These are phyloP conservation scores for Eustoma russellianum DNA, from an alignment of 257 asterid species.

Conservation along the genomic window DNA sequence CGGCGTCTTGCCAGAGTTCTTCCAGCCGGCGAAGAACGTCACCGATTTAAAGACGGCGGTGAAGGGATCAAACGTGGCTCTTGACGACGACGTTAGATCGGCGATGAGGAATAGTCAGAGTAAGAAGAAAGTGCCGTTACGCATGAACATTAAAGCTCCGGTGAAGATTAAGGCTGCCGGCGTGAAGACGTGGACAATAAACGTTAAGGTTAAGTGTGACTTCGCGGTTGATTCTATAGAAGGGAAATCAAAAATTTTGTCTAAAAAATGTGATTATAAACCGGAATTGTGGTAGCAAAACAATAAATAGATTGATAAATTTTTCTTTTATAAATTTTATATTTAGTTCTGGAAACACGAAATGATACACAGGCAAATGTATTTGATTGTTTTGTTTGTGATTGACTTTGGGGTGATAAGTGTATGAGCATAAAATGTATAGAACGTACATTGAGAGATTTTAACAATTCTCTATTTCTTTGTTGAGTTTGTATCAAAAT, in stretches of 20 bases:
- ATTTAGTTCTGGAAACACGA: too few relatives aligned
- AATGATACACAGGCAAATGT: too few relatives aligned
- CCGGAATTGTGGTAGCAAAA: conserved; percentile 57
- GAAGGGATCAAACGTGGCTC: conserved; percentile 38
- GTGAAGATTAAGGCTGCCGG: conserved; percentile 62
- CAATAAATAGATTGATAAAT: too few relatives aligned
- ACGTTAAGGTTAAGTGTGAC: conserved; percentile 54
- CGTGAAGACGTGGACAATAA: conserved; percentile 64
- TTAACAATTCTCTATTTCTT: too few relatives aligned
- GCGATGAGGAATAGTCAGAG: conserved; percentile 28
- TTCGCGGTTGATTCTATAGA: conserved; percentile 40
- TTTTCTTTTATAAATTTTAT: too few relatives aligned
- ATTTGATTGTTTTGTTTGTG: too few relatives aligned
- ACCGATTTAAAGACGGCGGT: conserved; percentile 39
- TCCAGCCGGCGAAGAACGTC: conserved; percentile 59
- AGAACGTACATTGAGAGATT: too few relatives aligned
- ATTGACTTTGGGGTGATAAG: too few relatives aligned
- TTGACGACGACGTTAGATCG: conserved; percentile 33
- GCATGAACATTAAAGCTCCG: conserved; percentile 38
- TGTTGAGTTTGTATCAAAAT: too few relatives aligned
- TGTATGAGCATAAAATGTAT: too few relatives aligned
- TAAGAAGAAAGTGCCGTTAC: conserved; percentile 40
- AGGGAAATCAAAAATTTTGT: conserved; percentile 34
- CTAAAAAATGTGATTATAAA: conserved; percentile 49
- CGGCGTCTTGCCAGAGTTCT: conserved; percentile 58